Evolutionary conservation across 2,329 filamentous ascomycete species (phyloP).

Genomic region (Macrophomina phaseolina): DNA sequence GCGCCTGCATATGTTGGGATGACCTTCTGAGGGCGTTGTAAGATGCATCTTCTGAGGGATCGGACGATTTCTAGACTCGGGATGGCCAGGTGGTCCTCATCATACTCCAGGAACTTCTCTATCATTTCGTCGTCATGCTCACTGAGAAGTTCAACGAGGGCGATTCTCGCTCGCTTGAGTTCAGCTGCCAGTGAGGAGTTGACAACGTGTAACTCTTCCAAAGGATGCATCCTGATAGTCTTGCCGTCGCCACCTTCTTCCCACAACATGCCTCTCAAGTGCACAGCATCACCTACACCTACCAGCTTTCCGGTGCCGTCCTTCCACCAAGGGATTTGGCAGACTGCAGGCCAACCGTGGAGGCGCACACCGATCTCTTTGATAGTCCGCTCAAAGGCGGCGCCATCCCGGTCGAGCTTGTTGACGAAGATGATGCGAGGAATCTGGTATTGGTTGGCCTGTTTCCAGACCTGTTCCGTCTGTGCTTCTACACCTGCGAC

Average conservation of each 20-base stretch:
- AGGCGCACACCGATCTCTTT: constrained; percentile 82
- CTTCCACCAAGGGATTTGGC: constrained; percentile 95
- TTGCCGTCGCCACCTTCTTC: constrained; percentile 69
- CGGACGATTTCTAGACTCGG: constrained; percentile 69
- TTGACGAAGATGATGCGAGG: constrained; percentile 84
- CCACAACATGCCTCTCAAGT: constrained; percentile 78
- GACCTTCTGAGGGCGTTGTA: constrained; percentile 70
- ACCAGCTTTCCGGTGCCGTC: constrained; percentile 73
- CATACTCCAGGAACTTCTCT: constrained; percentile 79
- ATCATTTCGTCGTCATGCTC: constrained; percentile 88
- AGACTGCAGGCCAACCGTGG: constrained; percentile 84
- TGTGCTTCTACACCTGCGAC: constrained; percentile 96
- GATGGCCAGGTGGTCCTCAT: constrained; percentile 74
- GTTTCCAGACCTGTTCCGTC: constrained; percentile 94
- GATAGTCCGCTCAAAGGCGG: constrained; percentile 81
- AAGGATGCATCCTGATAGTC: constrained; percentile 60
- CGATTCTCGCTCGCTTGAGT: constrained; percentile 74
- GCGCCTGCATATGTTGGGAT: constrained; percentile 90
- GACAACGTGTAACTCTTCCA: constrained; percentile 58
- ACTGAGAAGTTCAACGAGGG: constrained; percentile 81
- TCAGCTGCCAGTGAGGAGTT: constrained; percentile 65
- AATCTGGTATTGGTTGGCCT: constrained; percentile 84
- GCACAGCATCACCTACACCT: constrained; percentile 84
- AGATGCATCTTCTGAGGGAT: constrained; percentile 75
- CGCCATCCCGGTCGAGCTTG: constrained; percentile 83